Base-by-base conservation (phyloP, 2,329 filamentous ascomycete genomes). In the Raffaelea ambrosiae region DNA sequence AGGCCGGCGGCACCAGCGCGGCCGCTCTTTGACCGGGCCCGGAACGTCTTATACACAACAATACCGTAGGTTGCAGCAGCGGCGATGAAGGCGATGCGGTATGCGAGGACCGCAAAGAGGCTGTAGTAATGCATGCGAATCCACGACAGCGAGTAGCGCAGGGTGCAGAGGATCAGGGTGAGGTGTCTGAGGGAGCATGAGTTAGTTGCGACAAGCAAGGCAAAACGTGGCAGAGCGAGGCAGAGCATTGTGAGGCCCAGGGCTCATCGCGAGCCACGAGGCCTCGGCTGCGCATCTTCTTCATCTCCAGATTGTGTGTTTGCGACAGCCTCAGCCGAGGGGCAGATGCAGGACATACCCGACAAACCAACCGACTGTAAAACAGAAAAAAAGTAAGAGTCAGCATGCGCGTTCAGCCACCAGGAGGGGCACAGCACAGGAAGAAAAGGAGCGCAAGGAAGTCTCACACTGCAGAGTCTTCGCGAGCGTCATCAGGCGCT, bases 31-130 rank as follows among this genome's bases (percentile, higher is more conserved):
- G 86, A 77, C 57, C 88, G 85, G 58, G 90, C 88, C 56, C 90
- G 83, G 73, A 90, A 88, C 50, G 88, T 90, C 80, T 98, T 98
- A 77, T 95, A 97, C 53, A 98, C 91, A 44, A 98, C 93, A 57
- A 98, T 97, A 56, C 93, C 91, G 67, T 98, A 98, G 11, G 93
- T 97, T 44, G 82, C 80, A 43, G 89, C 88, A 5, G 93, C 93
- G 3, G 90, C 84, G 58, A 96, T 57, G 66, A 98, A 98, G 49
- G 90, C 87, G 47, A 84, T 79, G 60, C 93, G 90, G 73, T 98
- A 98, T 49, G 85, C 85, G 66, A 93, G 83, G 56, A 79, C 76
- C 43, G 91, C 90, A 73, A 81, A 81, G 63, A 79, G 70, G 49
- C 82, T 83, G 64, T 85, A 85, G 66, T 81, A 89, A 76, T 95